Conservation (phyloP, 169 alveolate genomes). For the Plasmodium blacklocki region DNA sequence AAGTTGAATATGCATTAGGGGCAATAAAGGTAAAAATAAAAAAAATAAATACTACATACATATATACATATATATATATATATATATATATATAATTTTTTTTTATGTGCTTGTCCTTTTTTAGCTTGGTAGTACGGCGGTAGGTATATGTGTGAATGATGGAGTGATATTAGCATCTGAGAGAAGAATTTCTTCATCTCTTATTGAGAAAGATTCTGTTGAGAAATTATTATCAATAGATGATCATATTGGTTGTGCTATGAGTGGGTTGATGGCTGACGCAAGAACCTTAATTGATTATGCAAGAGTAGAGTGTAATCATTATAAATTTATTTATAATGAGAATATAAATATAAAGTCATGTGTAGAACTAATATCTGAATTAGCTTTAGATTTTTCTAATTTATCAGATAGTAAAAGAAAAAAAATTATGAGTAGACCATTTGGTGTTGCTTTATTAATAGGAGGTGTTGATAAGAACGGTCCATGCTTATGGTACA, state of each 20-base stretch:
- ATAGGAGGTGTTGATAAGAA: slow-evolving; percentile 97
- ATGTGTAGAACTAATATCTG: slow-evolving; percentile 94
- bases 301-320: slow-evolving; percentile 98
- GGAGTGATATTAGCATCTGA: slow-evolving; percentile 98
- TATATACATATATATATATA: neutral
- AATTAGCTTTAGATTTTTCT: slow-evolving; percentile 96
- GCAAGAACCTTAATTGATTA: slow-evolving; percentile 98
- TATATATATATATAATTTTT: neutral
- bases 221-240: slow-evolving; percentile 97
- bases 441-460: slow-evolving; percentile 98
- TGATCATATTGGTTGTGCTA: slow-evolving; percentile 97
- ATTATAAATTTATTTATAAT: slow-evolving; percentile 95
- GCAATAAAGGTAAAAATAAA: slow-evolving; percentile 91
- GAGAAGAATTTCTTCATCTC: slow-evolving; percentile 91
- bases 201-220: slow-evolving; percentile 93
- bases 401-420: slow-evolving; percentile 87
- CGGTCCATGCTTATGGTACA: slow-evolving; percentile 96
- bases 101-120: neutral
- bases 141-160: slow-evolving; percentile 96
- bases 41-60: neutral
- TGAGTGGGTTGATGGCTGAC: slow-evolving; percentile 98
- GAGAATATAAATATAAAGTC: slow-evolving; percentile 94
- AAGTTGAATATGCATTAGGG: slow-evolving; percentile 97
- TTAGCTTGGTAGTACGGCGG: slow-evolving; percentile 98
- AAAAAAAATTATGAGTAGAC: slow-evolving; percentile 95